Evolutionary conservation across 768 basidiomycete genomes (phyloP).

Genomic region (Suillus paluster): DNA sequence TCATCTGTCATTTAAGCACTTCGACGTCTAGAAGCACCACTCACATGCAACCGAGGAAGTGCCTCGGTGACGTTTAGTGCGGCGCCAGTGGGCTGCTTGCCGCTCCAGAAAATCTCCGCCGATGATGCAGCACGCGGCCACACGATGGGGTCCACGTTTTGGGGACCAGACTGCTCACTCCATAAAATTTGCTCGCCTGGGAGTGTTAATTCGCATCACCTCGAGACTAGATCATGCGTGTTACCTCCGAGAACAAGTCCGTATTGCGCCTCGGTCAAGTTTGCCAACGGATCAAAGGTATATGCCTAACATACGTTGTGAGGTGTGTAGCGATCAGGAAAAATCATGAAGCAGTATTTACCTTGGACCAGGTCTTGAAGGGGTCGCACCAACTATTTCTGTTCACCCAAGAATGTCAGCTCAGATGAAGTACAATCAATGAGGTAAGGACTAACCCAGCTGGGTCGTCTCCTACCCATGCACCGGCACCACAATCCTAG

Average conservation of each 20-base stretch:
- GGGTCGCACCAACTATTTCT: constrained; percentile 54
- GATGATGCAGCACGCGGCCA: constrained; percentile 55
- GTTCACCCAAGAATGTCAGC: neutral
- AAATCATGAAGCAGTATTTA: constrained; percentile 19
- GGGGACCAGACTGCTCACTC: constrained; percentile 50
- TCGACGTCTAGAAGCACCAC: neutral
- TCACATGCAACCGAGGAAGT: constrained; percentile 50
- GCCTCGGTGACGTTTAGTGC: constrained; percentile 42
- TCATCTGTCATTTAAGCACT: neutral
- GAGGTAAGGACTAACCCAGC: constrained; percentile 27
- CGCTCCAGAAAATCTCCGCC: constrained; percentile 61
- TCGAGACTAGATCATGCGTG: constrained; percentile 6
- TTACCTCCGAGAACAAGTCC: constrained; percentile 43
- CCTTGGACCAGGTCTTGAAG: constrained; percentile 56
- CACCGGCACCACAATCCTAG: constrained; percentile 53
- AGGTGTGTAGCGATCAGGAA: constrained; percentile 15
- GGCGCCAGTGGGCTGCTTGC: constrained; percentile 37
- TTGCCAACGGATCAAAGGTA: constrained; percentile 54
- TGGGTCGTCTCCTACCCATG: constrained; percentile 45
- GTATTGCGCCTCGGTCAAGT: constrained; percentile 40
- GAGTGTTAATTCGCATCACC: constrained; percentile 10
- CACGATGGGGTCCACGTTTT: constrained; percentile 46
- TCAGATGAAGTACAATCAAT: neutral
- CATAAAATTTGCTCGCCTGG: constrained; percentile 47
- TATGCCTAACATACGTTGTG: constrained; percentile 40